Conservation (phyloP, 208 protist species). For the Leishmania braziliensis region DNA sequence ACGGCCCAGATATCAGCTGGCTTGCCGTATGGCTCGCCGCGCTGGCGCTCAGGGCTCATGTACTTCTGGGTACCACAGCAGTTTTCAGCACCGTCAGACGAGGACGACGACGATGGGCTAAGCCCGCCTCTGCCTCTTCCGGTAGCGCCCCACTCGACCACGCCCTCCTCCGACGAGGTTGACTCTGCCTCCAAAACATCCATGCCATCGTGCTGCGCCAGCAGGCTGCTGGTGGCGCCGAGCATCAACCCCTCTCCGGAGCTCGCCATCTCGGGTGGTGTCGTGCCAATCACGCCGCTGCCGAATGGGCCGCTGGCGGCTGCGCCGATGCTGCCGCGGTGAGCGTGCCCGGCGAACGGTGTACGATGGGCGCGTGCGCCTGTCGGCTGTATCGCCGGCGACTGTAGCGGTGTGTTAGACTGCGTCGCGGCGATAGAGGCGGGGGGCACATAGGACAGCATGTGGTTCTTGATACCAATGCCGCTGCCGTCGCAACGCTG, state of each 20-base stretch:
- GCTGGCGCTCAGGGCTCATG: constrained; percentile 90
- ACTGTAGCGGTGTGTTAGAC: constrained; percentile 39
- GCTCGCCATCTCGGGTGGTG: constrained; percentile 14
- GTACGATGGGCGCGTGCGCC: neutral
- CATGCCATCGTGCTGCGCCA: constrained; percentile 34
- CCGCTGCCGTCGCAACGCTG: constrained; percentile 51
- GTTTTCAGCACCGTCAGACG: constrained; percentile 19
- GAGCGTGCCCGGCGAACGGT: neutral
- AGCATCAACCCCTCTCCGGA: neutral
- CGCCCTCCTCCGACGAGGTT: constrained; percentile 14
- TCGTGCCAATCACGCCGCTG: neutral
- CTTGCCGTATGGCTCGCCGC: constrained; percentile 75
- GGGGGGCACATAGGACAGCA: constrained; percentile 23
- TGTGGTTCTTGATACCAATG: constrained; percentile 26
- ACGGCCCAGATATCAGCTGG: constrained; percentile 90
- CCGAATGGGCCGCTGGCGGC: neutral
- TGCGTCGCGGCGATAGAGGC: constrained; percentile 27
- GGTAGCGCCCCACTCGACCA: neutral
- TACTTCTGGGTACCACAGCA: constrained; percentile 90
- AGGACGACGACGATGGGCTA: constrained; percentile 13
- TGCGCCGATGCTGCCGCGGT: neutral
- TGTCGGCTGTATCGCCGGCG: constrained; percentile 20
- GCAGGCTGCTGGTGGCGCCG: constrained; percentile 20
- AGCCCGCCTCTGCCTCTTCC: neutral
- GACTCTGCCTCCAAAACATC: constrained; percentile 32